Conservation (phyloP, 139 green algal species). For the Mychonastes homosphaera region DNA sequence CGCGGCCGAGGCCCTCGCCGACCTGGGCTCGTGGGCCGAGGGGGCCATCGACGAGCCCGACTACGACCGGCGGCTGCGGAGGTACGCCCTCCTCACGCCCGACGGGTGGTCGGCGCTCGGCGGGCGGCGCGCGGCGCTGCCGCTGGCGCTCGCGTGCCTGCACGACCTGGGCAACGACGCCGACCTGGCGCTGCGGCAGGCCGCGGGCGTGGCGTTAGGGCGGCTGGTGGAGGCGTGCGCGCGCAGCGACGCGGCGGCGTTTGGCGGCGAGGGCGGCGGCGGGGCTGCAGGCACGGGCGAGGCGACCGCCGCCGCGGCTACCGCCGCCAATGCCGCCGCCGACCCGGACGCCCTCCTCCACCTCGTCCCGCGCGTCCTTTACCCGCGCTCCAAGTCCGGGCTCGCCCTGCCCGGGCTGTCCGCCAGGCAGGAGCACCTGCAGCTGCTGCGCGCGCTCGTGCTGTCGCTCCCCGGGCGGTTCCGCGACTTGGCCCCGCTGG, state of each 20-base stretch:
- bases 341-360: conserved; percentile 20
- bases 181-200: conserved; percentile 65
- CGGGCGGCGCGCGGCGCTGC: conserved; percentile 23
- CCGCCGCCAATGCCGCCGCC: not conserved
- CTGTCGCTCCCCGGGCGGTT: conserved; percentile 34
- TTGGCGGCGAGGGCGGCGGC: not conserved
- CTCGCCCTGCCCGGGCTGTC: conserved; percentile 30
- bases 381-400: conserved; percentile 43
- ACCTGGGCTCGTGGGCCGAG: conserved; percentile 38
- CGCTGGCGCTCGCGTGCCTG: conserved; percentile 48
- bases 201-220: conserved; percentile 32
- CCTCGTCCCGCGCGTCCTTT: conserved; percentile 37
- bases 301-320: not conserved
- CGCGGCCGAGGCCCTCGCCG: conserved; percentile 27
- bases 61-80: conserved; percentile 43
- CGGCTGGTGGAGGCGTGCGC: conserved; percentile 20
- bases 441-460: conserved; percentile 46
- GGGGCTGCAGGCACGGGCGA: conserved; percentile 2
- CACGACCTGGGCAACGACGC: conserved; percentile 47
- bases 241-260: conserved; percentile 1
- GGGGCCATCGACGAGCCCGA: conserved; percentile 26
- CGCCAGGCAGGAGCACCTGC: conserved; percentile 70
- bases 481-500: conserved; percentile 40
- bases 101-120: conserved; percentile 33
- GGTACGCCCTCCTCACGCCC: conserved; percentile 40